Evolutionary conservation across 768 basidiomycete species (phyloP).

Genomic region (Leccinum broughii): DNA sequence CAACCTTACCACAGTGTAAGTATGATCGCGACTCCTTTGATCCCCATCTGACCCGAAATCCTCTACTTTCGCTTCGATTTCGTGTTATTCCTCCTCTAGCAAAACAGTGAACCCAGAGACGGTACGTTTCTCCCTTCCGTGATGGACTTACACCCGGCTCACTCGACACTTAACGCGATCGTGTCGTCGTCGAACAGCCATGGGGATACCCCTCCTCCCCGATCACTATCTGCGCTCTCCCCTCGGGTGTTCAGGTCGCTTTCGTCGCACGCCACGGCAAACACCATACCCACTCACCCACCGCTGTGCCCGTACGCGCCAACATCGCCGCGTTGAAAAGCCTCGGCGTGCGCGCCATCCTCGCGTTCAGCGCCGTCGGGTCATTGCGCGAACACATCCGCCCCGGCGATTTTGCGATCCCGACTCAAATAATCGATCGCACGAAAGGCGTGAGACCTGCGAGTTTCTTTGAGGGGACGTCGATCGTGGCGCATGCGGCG

Average conservation of each 20-base stretch:
- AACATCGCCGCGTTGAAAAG: constrained; percentile 96
- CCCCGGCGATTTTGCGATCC: constrained; percentile 87
- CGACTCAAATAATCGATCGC: constrained; percentile 92
- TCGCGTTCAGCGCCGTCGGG: constrained; percentile 96
- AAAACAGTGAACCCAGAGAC: constrained; percentile 80
- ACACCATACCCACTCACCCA: constrained; percentile 79
- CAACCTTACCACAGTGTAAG: constrained; percentile 85
- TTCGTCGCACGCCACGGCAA: constrained; percentile 90
- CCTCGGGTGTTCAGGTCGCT: constrained; percentile 77
- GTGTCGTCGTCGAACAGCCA: constrained; percentile 50
- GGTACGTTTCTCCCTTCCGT: constrained; percentile 43
- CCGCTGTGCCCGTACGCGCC: constrained; percentile 79
- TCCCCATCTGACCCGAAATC: not conserved
- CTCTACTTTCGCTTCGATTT: not conserved
- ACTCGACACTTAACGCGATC: not conserved
- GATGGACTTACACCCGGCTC: not conserved
- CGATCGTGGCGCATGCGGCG: constrained; percentile 86
- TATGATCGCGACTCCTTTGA: constrained; percentile 9
- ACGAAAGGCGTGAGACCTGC: constrained; percentile 91
- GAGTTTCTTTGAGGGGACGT: constrained; percentile 82
- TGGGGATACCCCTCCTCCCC: constrained; percentile 93
- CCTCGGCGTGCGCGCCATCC: constrained; percentile 83
- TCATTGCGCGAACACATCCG: constrained; percentile 91
- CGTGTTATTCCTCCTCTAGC: constrained; percentile 40
- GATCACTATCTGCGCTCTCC: constrained; percentile 87